Conservation (phyloP, 805 yeast genomes). For the Saturnispora saitoi region DNA sequence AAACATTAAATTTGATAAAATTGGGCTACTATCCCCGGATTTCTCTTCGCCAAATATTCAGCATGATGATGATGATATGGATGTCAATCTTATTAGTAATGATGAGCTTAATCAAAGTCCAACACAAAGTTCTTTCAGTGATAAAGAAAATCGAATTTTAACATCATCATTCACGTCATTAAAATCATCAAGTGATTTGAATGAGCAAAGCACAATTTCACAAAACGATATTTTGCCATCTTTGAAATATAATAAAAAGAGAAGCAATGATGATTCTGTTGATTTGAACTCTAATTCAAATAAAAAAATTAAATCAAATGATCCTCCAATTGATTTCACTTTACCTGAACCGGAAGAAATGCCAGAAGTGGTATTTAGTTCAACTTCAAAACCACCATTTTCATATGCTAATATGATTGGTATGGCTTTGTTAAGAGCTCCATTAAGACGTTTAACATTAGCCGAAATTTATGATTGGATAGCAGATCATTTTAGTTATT, state of each 20-base stretch:
- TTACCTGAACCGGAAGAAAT: constrained; percentile 32
- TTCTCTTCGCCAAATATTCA: constrained; percentile 40
- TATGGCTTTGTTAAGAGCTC: constrained; percentile 82
- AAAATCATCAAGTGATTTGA: background rate
- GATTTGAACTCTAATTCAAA: background rate
- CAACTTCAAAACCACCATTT: constrained; percentile 70
- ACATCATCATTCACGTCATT: background rate
- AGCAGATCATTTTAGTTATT: constrained; percentile 72
- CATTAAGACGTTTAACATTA: constrained; percentile 58
- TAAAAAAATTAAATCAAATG: constrained; percentile 18
- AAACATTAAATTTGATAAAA: background rate
- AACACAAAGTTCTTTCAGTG: background rate
- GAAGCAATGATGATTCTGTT: background rate
- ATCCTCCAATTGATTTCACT: constrained; percentile 24
- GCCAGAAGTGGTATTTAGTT: constrained; percentile 42
- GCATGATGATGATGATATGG: background rate
- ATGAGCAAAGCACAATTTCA: background rate
- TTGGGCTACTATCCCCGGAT: constrained; percentile 30
- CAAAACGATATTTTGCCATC: constrained; percentile 6
- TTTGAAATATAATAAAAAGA: constrained; percentile 12
- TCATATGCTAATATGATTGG: constrained; percentile 92
- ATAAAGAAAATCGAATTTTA: constrained; percentile 3
- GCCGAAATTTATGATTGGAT: constrained; percentile 92
- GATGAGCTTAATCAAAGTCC: background rate
- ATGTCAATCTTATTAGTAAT: background rate